Conservation (phyloP, 306 rosid species). For the Dryas alaskensis region DNA sequence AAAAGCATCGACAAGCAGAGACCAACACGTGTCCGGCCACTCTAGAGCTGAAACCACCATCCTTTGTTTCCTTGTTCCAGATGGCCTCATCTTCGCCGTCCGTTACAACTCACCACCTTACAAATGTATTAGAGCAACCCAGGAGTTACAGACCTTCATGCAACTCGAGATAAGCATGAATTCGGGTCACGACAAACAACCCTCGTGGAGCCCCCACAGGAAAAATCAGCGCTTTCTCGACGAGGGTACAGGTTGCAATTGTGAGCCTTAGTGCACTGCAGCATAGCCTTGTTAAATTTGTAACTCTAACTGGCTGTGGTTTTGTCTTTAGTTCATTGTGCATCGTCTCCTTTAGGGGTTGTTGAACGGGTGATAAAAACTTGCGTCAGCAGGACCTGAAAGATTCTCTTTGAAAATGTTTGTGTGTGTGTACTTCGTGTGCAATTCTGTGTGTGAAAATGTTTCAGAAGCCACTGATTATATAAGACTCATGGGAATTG, state of each 20-base stretch:
- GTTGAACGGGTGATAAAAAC: neutral
- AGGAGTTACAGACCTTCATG: conserved; percentile 1
- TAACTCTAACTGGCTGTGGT: neutral
- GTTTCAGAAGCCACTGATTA: too few species aligned
- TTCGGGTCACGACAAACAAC: conserved; percentile 2
- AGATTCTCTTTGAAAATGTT: neutral
- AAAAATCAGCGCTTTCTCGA: neutral
- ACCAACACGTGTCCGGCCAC: conserved; percentile 41
- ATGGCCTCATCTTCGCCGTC: conserved; percentile 31
- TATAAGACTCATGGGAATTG: too few species aligned
- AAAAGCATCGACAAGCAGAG: conserved; percentile 16
- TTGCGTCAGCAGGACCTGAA: neutral
- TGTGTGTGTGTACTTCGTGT: too few species aligned
- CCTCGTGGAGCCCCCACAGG: conserved; percentile 14
- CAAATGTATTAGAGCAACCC: conserved; percentile 13
- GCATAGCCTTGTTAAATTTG: neutral
- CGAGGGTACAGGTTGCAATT: conserved; percentile 5
- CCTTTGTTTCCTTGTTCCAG: neutral
- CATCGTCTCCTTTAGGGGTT: neutral
- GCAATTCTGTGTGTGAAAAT: too few species aligned
- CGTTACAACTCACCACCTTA: neutral
- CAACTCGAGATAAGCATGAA: conserved; percentile 31
- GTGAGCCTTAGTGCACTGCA: neutral
- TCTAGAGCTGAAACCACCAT: conserved; percentile 26
- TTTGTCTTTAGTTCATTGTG: neutral